These are phyloP conservation scores for Spencermartinsiella europaea DNA, from an alignment of 805 yeast species.

Conservation along the genomic window DNA sequence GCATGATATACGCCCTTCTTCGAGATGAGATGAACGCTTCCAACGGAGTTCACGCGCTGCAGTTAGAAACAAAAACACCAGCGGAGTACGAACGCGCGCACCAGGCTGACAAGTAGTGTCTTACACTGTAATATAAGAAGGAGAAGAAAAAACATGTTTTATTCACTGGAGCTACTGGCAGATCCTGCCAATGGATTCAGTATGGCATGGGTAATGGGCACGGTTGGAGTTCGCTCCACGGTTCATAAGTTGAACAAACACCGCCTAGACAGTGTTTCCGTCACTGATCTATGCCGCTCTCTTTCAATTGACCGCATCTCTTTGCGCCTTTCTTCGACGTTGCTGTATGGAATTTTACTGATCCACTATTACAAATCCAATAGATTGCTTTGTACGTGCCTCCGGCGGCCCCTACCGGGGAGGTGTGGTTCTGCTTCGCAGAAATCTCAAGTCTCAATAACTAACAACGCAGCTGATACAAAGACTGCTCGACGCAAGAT, in stretches of 20 bases:
- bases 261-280: conserved; percentile 34
- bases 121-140: not conserved
- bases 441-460: too few species aligned
- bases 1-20: conserved; percentile 63
- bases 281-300: conserved; percentile 39
- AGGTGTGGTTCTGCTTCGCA: too few species aligned
- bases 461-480: too few species aligned
- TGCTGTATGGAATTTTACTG: conserved; percentile 46
- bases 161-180: not conserved
- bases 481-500: too few species aligned
- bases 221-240: conserved; percentile 6
- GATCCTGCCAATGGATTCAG: conserved; percentile 1
- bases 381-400: conserved; percentile 2
- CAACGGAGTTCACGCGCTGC: conserved; percentile 83
- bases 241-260: conserved; percentile 11
- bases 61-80: conserved; percentile 73
- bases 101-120: not conserved
- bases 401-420: too few species aligned
- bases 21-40: conserved; percentile 60
- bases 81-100: conserved; percentile 39
- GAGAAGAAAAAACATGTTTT: conserved; percentile 5
- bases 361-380: conserved; percentile 28
- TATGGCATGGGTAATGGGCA: conserved; percentile 16
- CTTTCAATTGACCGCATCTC: conserved; percentile 25
- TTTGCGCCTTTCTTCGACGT: conserved; percentile 37